These are phyloP conservation scores for Trypanosomatidae sp. DNA, from an alignment of 208 protist species.

Conservation along the genomic window DNA sequence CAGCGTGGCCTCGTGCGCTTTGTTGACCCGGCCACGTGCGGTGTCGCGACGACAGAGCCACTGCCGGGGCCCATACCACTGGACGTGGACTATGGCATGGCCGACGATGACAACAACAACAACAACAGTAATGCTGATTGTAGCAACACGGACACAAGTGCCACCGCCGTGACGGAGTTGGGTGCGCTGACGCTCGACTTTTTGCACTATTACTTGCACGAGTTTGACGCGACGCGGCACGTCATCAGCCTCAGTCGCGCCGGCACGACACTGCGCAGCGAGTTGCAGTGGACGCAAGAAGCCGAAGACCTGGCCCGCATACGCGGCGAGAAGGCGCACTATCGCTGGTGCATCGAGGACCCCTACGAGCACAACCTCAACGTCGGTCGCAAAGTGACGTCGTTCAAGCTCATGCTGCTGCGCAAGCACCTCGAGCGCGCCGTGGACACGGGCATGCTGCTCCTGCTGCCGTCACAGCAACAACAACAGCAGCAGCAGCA, in stretches of 20 bases:
- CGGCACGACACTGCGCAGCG: constrained; percentile 32
- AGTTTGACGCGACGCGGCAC: constrained; percentile 45
- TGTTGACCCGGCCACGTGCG: constrained; percentile 26
- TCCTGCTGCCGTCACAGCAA: constrained; percentile 2
- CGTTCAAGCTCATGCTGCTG: constrained; percentile 71
- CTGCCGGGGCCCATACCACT: constrained; percentile 13
- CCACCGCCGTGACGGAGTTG: constrained; percentile 14
- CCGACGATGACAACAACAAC: too few species aligned
- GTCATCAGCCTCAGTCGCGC: constrained; percentile 56
- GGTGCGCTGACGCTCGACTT: constrained; percentile 66
- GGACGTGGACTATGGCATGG: constrained; percentile 1
- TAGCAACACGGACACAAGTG: too few species aligned
- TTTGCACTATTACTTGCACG: constrained; percentile 53
- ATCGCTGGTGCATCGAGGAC: constrained; percentile 86
- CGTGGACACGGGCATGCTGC: constrained; percentile 37
- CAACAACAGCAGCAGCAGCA: background rate
- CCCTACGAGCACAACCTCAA: constrained; percentile 84
- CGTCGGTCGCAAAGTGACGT: constrained; percentile 75
- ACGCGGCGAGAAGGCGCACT: constrained; percentile 62
- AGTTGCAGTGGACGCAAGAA: constrained; percentile 63
- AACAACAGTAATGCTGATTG: too few species aligned
- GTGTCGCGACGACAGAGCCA: constrained; percentile 22
- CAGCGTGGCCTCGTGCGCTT: constrained; percentile 34
- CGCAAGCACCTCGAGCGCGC: constrained; percentile 55
- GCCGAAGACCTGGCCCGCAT: constrained; percentile 68